phyloP scores from a whole-genome alignment of 2,329 filamentous ascomycete species.

The Xylaria sp. region DNA sequence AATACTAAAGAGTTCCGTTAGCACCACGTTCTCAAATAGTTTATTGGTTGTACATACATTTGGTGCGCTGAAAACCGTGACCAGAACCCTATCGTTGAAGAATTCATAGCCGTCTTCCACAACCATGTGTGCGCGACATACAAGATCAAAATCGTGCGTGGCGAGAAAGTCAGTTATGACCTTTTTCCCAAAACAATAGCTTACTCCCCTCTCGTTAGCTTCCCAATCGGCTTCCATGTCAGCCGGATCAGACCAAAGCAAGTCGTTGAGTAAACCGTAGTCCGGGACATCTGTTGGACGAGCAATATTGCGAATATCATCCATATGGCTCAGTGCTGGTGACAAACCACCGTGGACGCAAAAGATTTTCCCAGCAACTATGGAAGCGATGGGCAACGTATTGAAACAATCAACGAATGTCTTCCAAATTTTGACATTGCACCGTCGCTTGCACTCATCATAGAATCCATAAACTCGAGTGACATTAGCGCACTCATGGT shows the following conservation, averaged over 20 bases:
- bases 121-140: slow-evolving; percentile 98
- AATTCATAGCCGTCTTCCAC: slow-evolving; percentile 99
- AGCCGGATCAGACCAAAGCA: slow-evolving; percentile 96
- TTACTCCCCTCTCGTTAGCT: slow-evolving; percentile 94
- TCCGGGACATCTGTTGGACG: slow-evolving; percentile 97
- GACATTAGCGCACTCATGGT: slow-evolving; percentile 99
- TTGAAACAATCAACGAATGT: slow-evolving; percentile 99
- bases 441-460: slow-evolving; percentile 98
- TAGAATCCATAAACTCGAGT: slow-evolving; percentile 99
- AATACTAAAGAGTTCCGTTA: slow-evolving; percentile 71
- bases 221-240: slow-evolving; percentile 99
- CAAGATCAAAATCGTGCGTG: slow-evolving; percentile 94
- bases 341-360: slow-evolving; percentile 96
- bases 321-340: slow-evolving; percentile 93
- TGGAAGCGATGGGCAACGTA: slow-evolving; percentile 95
- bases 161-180: slow-evolving; percentile 97
- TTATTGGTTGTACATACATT: slow-evolving; percentile 72
- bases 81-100: slow-evolving; percentile 92
- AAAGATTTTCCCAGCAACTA: slow-evolving; percentile 99
- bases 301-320: slow-evolving; percentile 95
- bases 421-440: slow-evolving; percentile 99
- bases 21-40: slow-evolving; percentile 34
- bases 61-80: slow-evolving; percentile 96
- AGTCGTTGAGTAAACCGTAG: slow-evolving; percentile 92
- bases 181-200: slow-evolving; percentile 98